Percentiles rank a stretch among this genome's conserved stretches.
Conservation (phyloP, 2,329 filamentous ascomycete species). For the Trichothecium sympodiale region DNA sequence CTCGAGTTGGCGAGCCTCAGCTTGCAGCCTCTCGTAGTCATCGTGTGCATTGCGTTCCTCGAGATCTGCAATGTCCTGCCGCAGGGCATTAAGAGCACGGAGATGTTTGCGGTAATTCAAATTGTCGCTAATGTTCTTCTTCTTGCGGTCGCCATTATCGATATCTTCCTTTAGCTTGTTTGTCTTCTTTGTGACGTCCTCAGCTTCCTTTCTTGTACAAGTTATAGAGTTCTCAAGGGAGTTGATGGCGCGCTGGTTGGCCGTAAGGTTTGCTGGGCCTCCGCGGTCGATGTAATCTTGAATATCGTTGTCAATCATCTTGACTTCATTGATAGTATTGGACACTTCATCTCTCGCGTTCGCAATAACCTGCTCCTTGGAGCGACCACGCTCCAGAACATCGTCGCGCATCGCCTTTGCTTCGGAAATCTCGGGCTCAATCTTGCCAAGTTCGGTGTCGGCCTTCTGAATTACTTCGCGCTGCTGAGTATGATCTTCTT, state of each 20-base stretch:
- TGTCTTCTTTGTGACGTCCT: slow-evolving; percentile 53
- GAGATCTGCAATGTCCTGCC: slow-evolving; percentile 60
- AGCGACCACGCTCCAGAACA: slow-evolving; percentile 56
- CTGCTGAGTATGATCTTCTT: slow-evolving; percentile 55
- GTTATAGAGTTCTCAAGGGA: slow-evolving; percentile 55
- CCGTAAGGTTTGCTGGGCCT: slow-evolving; percentile 59
- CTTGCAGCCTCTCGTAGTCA: slow-evolving; percentile 64
- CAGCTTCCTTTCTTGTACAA: slow-evolving; percentile 56
- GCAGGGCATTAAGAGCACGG: slow-evolving; percentile 55
- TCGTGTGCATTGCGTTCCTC: slow-evolving; percentile 71
- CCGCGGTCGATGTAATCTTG: slow-evolving; percentile 66
- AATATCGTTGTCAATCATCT: slow-evolving; percentile 66
- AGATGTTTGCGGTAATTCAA: slow-evolving; percentile 71
- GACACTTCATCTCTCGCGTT: slow-evolving; percentile 61
- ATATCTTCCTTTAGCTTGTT: slow-evolving; percentile 71
- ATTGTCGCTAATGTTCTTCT: slow-evolving; percentile 82
- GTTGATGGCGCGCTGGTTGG: slow-evolving; percentile 59
- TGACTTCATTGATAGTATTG: slow-evolving; percentile 66
- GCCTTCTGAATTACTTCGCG: slow-evolving; percentile 57
- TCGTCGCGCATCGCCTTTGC: slow-evolving; percentile 71
- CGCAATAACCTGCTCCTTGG: slow-evolving; percentile 61
- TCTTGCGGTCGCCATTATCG: slow-evolving; percentile 69
- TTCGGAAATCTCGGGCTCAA: slow-evolving; percentile 66
- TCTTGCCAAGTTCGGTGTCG: slow-evolving; percentile 61
- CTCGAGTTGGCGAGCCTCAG: slow-evolving; percentile 58